These are phyloP conservation scores for Penicillium sumatraense DNA, from an alignment of 2,329 filamentous ascomycete genomes.

Conservation along the genomic window DNA sequence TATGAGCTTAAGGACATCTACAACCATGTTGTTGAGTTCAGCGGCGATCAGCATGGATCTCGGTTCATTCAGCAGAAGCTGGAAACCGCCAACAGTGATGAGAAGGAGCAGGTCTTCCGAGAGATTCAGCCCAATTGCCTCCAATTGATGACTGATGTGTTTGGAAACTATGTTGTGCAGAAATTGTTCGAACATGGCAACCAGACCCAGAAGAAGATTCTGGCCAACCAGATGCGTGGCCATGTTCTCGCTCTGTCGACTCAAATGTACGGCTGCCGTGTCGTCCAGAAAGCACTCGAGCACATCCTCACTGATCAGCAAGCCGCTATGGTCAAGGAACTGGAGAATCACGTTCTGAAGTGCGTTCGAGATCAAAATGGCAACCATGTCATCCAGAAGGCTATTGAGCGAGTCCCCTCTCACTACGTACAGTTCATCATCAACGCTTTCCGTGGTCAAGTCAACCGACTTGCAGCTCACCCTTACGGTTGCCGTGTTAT, in stretches of 20 bases:
- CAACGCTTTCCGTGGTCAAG: slow-evolving; percentile 75
- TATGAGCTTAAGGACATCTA: slow-evolving; percentile 91
- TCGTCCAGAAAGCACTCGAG: slow-evolving; percentile 94
- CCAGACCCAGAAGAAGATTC: slow-evolving; percentile 85
- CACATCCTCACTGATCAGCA: slow-evolving; percentile 93
- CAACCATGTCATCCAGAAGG: slow-evolving; percentile 96
- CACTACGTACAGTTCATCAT: slow-evolving; percentile 85
- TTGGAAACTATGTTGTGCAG: slow-evolving; percentile 98
- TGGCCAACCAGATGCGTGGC: slow-evolving; percentile 86
- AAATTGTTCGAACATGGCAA: slow-evolving; percentile 97
- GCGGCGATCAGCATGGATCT: slow-evolving; percentile 92
- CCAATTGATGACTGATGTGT: slow-evolving; percentile 93
- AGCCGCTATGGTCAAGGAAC: slow-evolving; percentile 78
- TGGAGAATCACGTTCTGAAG: slow-evolving; percentile 74
- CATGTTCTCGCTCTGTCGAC: slow-evolving; percentile 78
- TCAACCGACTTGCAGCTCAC: slow-evolving; percentile 75
- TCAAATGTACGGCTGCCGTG: slow-evolving; percentile 92
- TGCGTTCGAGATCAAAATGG: slow-evolving; percentile 88
- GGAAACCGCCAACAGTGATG: slow-evolving; percentile 90
- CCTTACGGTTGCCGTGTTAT: slow-evolving; percentile 90
- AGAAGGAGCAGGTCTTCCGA: slow-evolving; percentile 86
- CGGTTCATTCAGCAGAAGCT: slow-evolving; percentile 94
- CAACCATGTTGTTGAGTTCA: slow-evolving; percentile 87
- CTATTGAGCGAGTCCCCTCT: slow-evolving; percentile 78
- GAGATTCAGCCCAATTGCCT: slow-evolving; percentile 85